These are phyloP conservation scores for Xylaria sp. DNA, from an alignment of 2,329 filamentous ascomycete species.

Conservation along the genomic window DNA sequence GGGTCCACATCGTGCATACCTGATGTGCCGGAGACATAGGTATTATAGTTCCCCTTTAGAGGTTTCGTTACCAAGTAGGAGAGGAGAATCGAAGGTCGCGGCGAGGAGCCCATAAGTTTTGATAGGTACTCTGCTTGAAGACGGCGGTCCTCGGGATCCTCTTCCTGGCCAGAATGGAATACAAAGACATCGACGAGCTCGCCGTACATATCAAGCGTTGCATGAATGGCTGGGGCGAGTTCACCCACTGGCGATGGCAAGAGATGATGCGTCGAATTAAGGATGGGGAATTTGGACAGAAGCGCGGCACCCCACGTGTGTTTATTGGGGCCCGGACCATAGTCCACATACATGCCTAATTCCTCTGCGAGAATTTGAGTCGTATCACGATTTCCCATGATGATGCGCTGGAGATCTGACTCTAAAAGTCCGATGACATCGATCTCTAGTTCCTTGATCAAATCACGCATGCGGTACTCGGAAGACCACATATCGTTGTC, in stretches of 20 bases:
- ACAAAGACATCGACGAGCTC: constrained; percentile 93
- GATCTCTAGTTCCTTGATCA: constrained; percentile 94
- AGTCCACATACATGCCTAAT: constrained; percentile 98
- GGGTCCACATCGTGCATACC: constrained; percentile 97
- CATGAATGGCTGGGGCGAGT: constrained; percentile 93
- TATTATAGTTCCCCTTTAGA: constrained; percentile 94
- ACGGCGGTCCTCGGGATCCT: constrained; percentile 90
- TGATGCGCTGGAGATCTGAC: constrained; percentile 93
- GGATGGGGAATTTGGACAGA: constrained; percentile 95
- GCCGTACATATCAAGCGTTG: constrained; percentile 94
- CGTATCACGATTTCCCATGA: constrained; percentile 98
- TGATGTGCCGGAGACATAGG: constrained; percentile 84
- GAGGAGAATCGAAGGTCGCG: constrained; percentile 84
- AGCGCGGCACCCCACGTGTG: constrained; percentile 97
- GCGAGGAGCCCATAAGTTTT: constrained; percentile 84
- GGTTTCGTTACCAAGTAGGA: constrained; percentile 94
- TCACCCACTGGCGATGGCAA: constrained; percentile 94
- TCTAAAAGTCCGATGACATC: constrained; percentile 96
- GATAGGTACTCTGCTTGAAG: constrained; percentile 88
- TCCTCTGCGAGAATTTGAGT: constrained; percentile 97
- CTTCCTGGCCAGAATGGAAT: constrained; percentile 98
- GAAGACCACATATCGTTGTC: constrained; percentile 99
- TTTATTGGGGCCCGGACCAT: constrained; percentile 96
- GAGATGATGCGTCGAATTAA: constrained; percentile 96
- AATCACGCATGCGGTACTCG: constrained; percentile 90